Conservation (phyloP, 2,329 filamentous ascomycete genomes). For the Mollisiaceae sp. region DNA sequence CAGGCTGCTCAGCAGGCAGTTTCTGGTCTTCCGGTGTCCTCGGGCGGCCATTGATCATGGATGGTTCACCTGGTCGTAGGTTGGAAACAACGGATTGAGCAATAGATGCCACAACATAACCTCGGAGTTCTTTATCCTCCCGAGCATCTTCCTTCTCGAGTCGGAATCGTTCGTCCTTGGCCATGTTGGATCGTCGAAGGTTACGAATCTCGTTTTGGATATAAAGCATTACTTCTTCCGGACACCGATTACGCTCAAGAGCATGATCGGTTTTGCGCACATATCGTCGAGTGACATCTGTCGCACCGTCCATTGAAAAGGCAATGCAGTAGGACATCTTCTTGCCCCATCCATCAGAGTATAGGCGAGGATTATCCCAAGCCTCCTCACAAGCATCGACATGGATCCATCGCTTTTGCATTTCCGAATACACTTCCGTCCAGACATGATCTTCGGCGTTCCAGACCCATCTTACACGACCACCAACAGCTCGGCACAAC, state of each 20-base stretch:
- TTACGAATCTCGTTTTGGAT: conserved; percentile 91
- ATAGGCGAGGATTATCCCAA: conserved; percentile 92
- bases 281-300: conserved; percentile 69
- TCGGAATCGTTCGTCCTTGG: conserved; percentile 82
- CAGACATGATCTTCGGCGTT: conserved; percentile 97
- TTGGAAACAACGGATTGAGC: conserved; percentile 63
- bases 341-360: conserved; percentile 94
- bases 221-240: conserved; percentile 89
- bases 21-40: conserved; percentile 59
- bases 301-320: conserved; percentile 86
- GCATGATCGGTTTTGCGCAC: conserved; percentile 76
- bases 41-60: conserved; percentile 22
- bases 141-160: conserved; percentile 80
- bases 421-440: conserved; percentile 96
- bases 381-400: conserved; percentile 93
- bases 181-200: conserved; percentile 81
- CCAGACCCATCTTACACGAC: conserved; percentile 96
- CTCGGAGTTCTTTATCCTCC: conserved; percentile 76
- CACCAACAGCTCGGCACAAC: conserved; percentile 92
- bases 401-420: conserved; percentile 94
- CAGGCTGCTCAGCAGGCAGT: conserved; percentile 62
- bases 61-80: conserved; percentile 34
- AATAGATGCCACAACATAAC: conserved; percentile 75
- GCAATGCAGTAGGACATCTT: conserved; percentile 97
- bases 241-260: conserved; percentile 75